Percentiles rank a stretch among this genome's conserved stretches.
These are phyloP conservation scores for Neonectria coccinea DNA, from an alignment of 2,329 filamentous ascomycete species.

Conservation along the genomic window DNA sequence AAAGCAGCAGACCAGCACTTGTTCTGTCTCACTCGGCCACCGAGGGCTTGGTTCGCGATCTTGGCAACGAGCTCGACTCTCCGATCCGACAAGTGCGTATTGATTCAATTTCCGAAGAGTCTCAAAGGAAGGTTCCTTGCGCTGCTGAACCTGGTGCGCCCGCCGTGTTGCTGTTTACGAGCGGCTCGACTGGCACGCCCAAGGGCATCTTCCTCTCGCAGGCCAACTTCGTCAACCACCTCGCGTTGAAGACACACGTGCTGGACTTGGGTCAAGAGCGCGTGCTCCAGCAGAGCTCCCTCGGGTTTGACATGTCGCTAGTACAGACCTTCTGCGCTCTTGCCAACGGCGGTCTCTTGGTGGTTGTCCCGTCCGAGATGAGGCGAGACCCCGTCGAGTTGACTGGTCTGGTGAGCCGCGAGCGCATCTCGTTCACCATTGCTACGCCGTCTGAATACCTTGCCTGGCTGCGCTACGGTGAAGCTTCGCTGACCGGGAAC, in stretches of 20 bases:
- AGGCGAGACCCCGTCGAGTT: slow-evolving; percentile 50
- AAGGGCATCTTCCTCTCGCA: slow-evolving; percentile 56
- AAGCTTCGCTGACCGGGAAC: slow-evolving; percentile 7
- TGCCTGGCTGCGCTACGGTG: slow-evolving; percentile 45
- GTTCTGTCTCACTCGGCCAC: slow-evolving; percentile 41
- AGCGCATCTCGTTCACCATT: slow-evolving; percentile 53
- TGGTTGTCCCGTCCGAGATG: slow-evolving; percentile 47
- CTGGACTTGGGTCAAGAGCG: slow-evolving; percentile 40
- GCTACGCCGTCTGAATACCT: slow-evolving; percentile 57
- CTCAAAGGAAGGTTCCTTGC: slow-evolving; percentile 9
- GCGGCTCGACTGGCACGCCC: slow-evolving; percentile 50
- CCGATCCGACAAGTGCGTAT: neutral
- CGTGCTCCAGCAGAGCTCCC: slow-evolving; percentile 55
- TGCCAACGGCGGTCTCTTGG: slow-evolving; percentile 51
- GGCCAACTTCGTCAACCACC: slow-evolving; percentile 44
- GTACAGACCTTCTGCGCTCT: slow-evolving; percentile 53
- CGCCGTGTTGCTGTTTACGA: slow-evolving; percentile 50
- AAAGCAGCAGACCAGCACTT: slow-evolving; percentile 44
- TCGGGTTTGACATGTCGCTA: slow-evolving; percentile 56
- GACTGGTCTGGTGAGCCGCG: slow-evolving; percentile 49
- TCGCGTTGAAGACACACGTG: slow-evolving; percentile 39
- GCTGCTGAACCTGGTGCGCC: slow-evolving; percentile 15
- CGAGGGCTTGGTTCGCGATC: neutral
- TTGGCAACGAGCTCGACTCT: slow-evolving; percentile 2
- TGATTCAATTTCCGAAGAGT: slow-evolving; percentile 17